Percentiles rank a stretch among this genome's conserved stretches.
phyloP scores from a whole-genome alignment of 2,329 filamentous ascomycete genomes.

The Colletotrichum scovillei region DNA sequence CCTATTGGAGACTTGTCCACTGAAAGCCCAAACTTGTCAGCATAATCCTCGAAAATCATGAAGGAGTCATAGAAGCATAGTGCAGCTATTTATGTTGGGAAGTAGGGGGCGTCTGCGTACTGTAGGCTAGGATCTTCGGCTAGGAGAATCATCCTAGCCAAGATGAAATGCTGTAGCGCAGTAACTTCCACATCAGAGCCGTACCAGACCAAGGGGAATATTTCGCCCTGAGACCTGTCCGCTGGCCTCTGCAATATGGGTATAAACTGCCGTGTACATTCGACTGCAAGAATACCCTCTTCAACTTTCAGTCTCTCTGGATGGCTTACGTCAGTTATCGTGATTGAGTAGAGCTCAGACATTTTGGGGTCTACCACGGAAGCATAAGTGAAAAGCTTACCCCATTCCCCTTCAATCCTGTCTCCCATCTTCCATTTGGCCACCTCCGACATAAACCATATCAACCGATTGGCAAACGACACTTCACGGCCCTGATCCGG shows the following conservation, averaged over 20 bases:
- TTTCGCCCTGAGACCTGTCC: constrained; percentile 50
- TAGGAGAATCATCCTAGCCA: constrained; percentile 52
- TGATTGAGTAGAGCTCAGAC: background rate
- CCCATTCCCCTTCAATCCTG: constrained; percentile 49
- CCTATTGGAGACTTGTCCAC: constrained; percentile 40
- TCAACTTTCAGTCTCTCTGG: background rate
- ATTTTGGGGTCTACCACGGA: no score
- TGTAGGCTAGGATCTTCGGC: constrained; percentile 51
- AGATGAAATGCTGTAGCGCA: constrained; percentile 52
- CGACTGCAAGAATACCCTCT: background rate
- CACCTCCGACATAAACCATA: constrained; percentile 54
- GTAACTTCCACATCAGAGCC: constrained; percentile 52
- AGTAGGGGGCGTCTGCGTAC: constrained; percentile 37
- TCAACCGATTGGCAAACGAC: constrained; percentile 52
- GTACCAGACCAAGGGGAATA: constrained; percentile 54
- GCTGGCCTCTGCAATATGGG: constrained; percentile 48
- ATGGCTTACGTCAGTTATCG: background rate
- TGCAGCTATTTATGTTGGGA: no score
- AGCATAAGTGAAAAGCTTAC: constrained; percentile 40
- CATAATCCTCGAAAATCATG: background rate
- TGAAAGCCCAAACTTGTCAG: background rate
- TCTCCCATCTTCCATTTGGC: constrained; percentile 55
- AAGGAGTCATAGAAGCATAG: background rate
- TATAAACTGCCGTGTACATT: background rate
- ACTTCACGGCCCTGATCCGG: constrained; percentile 48